phyloP scores from a whole-genome alignment of 257 asterid genomes.

The Solanum commersonii region DNA sequence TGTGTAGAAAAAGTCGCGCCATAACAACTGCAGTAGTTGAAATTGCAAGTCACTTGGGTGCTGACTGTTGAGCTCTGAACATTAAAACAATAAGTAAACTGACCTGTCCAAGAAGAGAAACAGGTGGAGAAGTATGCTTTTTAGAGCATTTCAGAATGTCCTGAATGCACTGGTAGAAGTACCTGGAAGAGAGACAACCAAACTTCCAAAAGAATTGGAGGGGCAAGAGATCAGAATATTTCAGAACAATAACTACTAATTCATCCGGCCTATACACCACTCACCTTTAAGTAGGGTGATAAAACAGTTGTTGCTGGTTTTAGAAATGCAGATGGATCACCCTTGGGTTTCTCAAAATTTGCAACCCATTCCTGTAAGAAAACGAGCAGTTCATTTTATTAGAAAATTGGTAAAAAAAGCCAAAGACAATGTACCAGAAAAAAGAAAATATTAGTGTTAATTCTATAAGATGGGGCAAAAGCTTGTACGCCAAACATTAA shows the following conservation, averaged over 20 bases:
- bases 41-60: slow-evolving; percentile 8
- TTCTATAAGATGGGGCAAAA: background rate
- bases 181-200: slow-evolving; percentile 94
- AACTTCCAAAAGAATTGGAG: slow-evolving; percentile 58
- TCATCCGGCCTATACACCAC: slow-evolving; percentile 1
- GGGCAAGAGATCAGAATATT: slow-evolving; percentile 17
- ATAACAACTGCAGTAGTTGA: slow-evolving; percentile 51
- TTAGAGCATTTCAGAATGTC: slow-evolving; percentile 53
- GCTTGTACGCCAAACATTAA: background rate
- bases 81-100: background rate
- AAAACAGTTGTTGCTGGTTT: slow-evolving; percentile 90
- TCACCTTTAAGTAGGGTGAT: slow-evolving; percentile 89
- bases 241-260: background rate
- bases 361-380: slow-evolving; percentile 78
- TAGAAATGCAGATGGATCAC: slow-evolving; percentile 82
- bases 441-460: background rate
- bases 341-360: slow-evolving; percentile 94
- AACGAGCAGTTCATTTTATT: slow-evolving; percentile 1
- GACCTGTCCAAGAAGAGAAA: slow-evolving; percentile 98
- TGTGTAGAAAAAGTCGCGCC: slow-evolving; percentile 95
- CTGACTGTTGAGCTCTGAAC: background rate
- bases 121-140: slow-evolving; percentile 93
- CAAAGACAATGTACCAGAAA: background rate
- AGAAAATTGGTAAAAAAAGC: background rate
- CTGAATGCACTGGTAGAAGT: slow-evolving; percentile 83